These are phyloP conservation scores for Bruguiera hainesii DNA, from an alignment of 441 rosid genomes.

Conservation along the genomic window DNA sequence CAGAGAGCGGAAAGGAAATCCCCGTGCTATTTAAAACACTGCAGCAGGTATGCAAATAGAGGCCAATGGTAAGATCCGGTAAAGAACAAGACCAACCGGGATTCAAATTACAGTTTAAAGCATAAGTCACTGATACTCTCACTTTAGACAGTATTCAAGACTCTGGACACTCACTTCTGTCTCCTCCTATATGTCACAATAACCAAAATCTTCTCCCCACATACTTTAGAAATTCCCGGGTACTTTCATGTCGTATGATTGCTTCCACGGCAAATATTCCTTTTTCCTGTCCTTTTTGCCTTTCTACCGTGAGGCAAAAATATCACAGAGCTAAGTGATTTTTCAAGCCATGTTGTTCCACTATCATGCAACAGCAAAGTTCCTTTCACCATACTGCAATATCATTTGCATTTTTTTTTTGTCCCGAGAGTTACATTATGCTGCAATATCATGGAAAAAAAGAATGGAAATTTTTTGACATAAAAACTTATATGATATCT, in stretches of 20 bases:
- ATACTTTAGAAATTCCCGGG: background rate
- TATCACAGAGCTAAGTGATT: too few relatives aligned
- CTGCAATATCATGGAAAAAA: too few relatives aligned
- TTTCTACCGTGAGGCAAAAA: background rate
- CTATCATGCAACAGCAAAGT: too few relatives aligned
- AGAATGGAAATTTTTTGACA: background rate
- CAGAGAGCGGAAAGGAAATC: background rate
- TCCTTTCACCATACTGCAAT: too few relatives aligned
- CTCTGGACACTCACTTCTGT: background rate
- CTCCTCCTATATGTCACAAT: background rate
- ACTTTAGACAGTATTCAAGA: background rate
- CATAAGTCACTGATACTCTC: background rate
- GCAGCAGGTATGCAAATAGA: background rate
- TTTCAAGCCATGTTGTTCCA: too few relatives aligned
- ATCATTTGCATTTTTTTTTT: too few relatives aligned
- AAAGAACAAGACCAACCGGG: background rate
- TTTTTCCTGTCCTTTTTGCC: background rate
- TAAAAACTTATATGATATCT: background rate
- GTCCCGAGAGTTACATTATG: too few relatives aligned
- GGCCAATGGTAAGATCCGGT: background rate
- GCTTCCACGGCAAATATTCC: background rate
- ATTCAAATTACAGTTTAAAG: background rate
- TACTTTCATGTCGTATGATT: background rate
- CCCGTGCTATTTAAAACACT: background rate
- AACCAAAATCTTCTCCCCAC: background rate